Base-by-base conservation (phyloP, 139 green algal genomes). In the Nannochloris sp. region DNA sequence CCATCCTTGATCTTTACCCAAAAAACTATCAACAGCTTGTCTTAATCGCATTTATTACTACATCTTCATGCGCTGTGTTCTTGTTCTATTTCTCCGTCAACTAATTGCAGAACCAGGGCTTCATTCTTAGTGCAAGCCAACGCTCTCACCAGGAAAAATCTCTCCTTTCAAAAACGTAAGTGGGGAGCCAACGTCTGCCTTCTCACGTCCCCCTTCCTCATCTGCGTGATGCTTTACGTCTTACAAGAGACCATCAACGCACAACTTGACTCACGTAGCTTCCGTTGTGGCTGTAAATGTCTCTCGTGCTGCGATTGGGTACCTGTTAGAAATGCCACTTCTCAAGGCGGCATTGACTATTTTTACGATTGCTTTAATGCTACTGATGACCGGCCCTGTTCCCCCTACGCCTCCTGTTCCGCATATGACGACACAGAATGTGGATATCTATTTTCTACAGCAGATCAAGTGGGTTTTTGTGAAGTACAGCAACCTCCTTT, bases 281-380 rank as follows among this genome's bases (percentile, higher is more conserved):
- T 72, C 67, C 64, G 58, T 13, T 88, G 81, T 64, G 81, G 81
- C 58, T 87, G 79, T 67, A 51, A 55, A 53, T 87, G 81, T 63
- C 33, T 63, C 1, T 54, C 61, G 27, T 87, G 81, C 73, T 87
- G 81, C 65, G 79, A 87, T 67, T 86, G 71, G 72, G 60, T 87
- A 39, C 19, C 33, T 33, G 8, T 67, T 1, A 53, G 10, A 15
- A 14, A 34, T 30, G 1, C 37, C 32, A 47, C 15, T 15, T n/a
- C 27, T 57, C 6, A 27, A 12, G 39, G 30, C 38, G 35, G 4
- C 35, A 6, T 6, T 29, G 15, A 37, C 1, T 60, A 47, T 8
- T 51, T 19, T 35, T 85, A 67, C 30, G 37, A 69, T 36, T 87
- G 81, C 73, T 87, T 74, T 46, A 44, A 65, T 9, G 70, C 78